Base-by-base conservation (phyloP, 164 flowering plant genomes). In the Litsea cubeba region DNA sequence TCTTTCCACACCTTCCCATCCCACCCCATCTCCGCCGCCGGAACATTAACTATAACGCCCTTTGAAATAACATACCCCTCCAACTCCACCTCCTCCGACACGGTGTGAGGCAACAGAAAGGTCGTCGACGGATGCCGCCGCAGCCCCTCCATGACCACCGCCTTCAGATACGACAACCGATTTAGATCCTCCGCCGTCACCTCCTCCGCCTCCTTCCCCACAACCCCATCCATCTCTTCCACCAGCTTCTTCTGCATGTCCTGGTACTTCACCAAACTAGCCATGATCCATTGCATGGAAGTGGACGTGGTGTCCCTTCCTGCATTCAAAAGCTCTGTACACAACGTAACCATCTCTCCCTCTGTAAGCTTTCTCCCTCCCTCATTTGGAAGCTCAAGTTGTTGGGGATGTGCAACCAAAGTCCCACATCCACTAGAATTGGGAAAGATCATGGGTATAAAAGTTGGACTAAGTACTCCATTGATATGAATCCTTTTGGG, bases 81-180 rank as follows among this genome's bases (percentile, higher is more conserved):
- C n/a, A 84, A 22, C 0, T n/a, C 65, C 2, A 65, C 72, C 32
- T 76, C 75, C 58, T 76, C 78, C 0, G 51, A 63, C 15, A 65
- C 75, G 3, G 71, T 65, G 25, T 76, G 78, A 2, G 86, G 86
- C 65, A 82, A 46, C 57, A 84, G 57, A n/a, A 82, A 79, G 69
- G 80, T 81, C 11, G 65, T 78, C 1, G 86, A 84, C 1, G 87
- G 86, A 76, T 86, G 89, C 12, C 81, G 69, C 74, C 87, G 67
- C 7, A 86, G 60, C 0, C 74, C 77, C 35, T 86, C 87, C 78
- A 83, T 40, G 1, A 86, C 65, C 74, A 84, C 86, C 1, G 87
- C 87, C 65, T 75, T 82, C 75, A 82, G 58, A 64, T 79, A 82
- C 1, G 77, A 66, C 82, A 82, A 64, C 76, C 77, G 79, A 50